phyloP scores from a whole-genome alignment of 129 eudicot genomes.

The Saposhnikovia divaricata region DNA sequence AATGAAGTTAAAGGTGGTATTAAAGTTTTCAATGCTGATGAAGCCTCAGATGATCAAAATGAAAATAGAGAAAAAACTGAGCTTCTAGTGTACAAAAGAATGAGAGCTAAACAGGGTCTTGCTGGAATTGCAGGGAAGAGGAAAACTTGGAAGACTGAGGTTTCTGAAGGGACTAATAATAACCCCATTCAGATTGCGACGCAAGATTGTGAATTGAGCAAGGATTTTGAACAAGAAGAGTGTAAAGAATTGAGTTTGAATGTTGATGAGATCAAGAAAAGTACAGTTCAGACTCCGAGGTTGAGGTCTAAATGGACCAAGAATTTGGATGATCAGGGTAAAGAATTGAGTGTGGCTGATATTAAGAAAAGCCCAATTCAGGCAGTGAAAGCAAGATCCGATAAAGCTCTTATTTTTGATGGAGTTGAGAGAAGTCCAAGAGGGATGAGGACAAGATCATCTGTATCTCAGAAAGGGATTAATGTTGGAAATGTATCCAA shows the following conservation, averaged over 20 bases:
- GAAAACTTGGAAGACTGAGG: constrained; percentile 77
- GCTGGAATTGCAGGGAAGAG: constrained; percentile 43
- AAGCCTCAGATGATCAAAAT: constrained; percentile 13
- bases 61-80: not conserved
- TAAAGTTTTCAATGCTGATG: constrained; percentile 45
- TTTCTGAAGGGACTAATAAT: constrained; percentile 28
- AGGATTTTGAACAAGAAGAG: constrained; percentile 35
- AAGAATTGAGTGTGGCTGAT: constrained; percentile 13
- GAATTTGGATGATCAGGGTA: constrained; percentile 6
- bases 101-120: constrained; percentile 40
- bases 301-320: constrained; percentile 17
- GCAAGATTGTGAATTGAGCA: constrained; percentile 45
- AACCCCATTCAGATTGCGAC: constrained; percentile 50
- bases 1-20: constrained; percentile 56
- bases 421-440: constrained; percentile 7
- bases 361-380: constrained; percentile 41
- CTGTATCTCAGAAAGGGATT: constrained; percentile 14
- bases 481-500: constrained; percentile 17
- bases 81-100: constrained; percentile 23
- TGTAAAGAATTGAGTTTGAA: constrained; percentile 30
- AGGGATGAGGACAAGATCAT: constrained; percentile 17
- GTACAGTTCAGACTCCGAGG: constrained; percentile 17
- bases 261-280: constrained; percentile 37
- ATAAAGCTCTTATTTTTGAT: not conserved
- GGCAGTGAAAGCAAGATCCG: constrained; percentile 29